Evolutionary conservation across 2,329 filamentous ascomycete genomes (phyloP).

Genomic region (Colletotrichum lupini): DNA sequence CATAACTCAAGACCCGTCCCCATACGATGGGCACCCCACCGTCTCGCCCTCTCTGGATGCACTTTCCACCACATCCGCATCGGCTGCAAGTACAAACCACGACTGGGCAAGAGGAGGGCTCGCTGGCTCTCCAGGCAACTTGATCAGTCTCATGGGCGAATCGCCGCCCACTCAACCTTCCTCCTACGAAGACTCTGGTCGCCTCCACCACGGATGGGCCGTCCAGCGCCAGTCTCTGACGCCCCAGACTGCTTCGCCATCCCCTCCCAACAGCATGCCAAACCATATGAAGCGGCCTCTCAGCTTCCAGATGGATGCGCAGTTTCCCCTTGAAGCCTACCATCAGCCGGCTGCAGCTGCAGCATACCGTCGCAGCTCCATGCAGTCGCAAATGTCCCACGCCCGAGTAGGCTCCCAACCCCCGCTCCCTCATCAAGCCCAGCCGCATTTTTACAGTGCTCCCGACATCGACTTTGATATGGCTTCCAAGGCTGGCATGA

Average conservation of each 20-base stretch:
- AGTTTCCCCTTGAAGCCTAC: conserved; percentile 55
- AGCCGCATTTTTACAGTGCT: conserved; percentile 80
- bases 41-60: conserved; percentile 61
- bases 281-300: conserved; percentile 37
- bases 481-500: conserved; percentile 63
- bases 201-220: conserved; percentile 57
- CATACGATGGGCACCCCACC: conserved; percentile 55
- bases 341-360: conserved; percentile 48
- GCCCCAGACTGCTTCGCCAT: conserved; percentile 55
- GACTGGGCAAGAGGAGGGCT: conserved; percentile 58
- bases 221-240: conserved; percentile 57
- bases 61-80: conserved; percentile 59
- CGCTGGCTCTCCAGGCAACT: conserved; percentile 63
- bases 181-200: conserved; percentile 60
- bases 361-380: conserved; percentile 56
- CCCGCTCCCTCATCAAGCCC: conserved; percentile 79
- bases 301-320: conserved; percentile 65
- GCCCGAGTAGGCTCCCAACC: conserved; percentile 62
- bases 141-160: conserved; percentile 62
- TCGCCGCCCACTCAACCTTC: conserved; percentile 65
- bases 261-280: conserved; percentile 43
- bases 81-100: conserved; percentile 58
- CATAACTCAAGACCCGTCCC: conserved; percentile 42
- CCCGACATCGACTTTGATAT: conserved; percentile 81
- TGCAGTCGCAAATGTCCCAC: conserved; percentile 62